A percentile compares a stretch with the other conserved stretches of the same genome.
Evolutionary conservation across 2,329 filamentous ascomycete genomes (phyloP).

Genomic region (Cladophialophora psammophila): DNA sequence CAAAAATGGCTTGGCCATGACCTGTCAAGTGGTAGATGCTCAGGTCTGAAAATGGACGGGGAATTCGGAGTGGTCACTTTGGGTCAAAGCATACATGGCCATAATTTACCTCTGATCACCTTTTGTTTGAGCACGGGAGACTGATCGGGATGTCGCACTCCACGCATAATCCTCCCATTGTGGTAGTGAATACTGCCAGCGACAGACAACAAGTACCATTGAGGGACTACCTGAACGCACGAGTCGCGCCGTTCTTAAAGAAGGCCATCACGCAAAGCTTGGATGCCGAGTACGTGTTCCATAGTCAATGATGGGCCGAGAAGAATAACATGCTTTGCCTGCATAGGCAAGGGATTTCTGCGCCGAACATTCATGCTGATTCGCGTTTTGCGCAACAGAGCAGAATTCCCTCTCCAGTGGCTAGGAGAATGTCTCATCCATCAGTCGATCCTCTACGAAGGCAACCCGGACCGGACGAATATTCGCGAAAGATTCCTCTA

Average conservation of each 20-base stretch:
- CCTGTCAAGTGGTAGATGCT: neutral
- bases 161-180: slow-evolving; percentile 26
- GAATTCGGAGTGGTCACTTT: neutral
- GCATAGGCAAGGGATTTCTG: neutral
- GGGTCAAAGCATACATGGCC: neutral
- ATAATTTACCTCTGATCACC: neutral
- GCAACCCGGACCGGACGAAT: slow-evolving; percentile 39
- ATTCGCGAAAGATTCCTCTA: slow-evolving; percentile 40
- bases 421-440: slow-evolving; percentile 42
- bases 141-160: slow-evolving; percentile 33
- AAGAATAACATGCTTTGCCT: neutral
- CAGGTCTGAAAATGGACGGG: neutral
- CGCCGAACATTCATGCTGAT: neutral
- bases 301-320: neutral
- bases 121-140: neutral
- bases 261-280: slow-evolving; percentile 39
- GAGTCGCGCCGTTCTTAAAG: slow-evolving; percentile 40
- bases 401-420: slow-evolving; percentile 41
- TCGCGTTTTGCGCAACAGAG: slow-evolving; percentile 23
- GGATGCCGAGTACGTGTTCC: slow-evolving; percentile 36
- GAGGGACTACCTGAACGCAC: slow-evolving; percentile 39
- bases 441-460: slow-evolving; percentile 41
- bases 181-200: slow-evolving; percentile 31
- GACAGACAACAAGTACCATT: slow-evolving; percentile 38
- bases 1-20: neutral